Evolutionary conservation across 2,329 filamentous ascomycete species (phyloP).

Genomic region (Monosporascus sp.): DNA sequence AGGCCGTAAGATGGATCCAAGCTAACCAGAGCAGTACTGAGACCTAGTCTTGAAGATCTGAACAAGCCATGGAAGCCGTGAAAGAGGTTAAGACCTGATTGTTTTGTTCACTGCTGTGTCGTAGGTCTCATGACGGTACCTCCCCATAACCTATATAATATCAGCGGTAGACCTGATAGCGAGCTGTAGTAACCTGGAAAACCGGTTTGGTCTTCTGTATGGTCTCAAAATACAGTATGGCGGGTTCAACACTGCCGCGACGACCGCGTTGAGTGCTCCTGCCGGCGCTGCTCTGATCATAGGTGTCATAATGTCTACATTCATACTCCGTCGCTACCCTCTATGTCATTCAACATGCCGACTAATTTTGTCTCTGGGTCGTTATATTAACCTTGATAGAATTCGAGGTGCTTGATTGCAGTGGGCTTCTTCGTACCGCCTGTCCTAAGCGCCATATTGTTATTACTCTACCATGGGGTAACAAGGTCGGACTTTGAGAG

Average conservation of each 20-base stretch:
- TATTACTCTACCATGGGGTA: constrained; percentile 3
- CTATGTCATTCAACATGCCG: neutral
- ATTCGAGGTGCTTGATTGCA: constrained; percentile 4
- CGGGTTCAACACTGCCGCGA: constrained; percentile 1
- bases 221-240: constrained; percentile 2
- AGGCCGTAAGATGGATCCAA: constrained; percentile 2
- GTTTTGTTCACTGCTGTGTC: constrained; percentile 2
- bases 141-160: neutral
- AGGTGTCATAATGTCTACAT: neutral
- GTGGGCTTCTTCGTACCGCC: constrained; percentile 2
- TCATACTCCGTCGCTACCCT: constrained; percentile 3
- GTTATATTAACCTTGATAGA: neutral
- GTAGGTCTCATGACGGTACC: constrained; percentile 1
- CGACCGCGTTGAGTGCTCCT: constrained; percentile 2
- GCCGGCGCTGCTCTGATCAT: constrained; percentile 1
- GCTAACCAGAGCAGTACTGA: constrained; percentile 5
- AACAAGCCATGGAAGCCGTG: constrained; percentile 2
- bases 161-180: neutral
- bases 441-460: constrained; percentile 1
- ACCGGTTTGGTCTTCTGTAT: constrained; percentile 1
- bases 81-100: constrained; percentile 4
- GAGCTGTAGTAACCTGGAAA: constrained; percentile 2
- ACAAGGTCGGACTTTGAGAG: constrained; percentile 15
- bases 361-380: neutral
- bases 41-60: constrained; percentile 4